Evolutionary conservation across 2,329 filamentous ascomycete genomes (phyloP).

Genomic region (Cladosporium velox): DNA sequence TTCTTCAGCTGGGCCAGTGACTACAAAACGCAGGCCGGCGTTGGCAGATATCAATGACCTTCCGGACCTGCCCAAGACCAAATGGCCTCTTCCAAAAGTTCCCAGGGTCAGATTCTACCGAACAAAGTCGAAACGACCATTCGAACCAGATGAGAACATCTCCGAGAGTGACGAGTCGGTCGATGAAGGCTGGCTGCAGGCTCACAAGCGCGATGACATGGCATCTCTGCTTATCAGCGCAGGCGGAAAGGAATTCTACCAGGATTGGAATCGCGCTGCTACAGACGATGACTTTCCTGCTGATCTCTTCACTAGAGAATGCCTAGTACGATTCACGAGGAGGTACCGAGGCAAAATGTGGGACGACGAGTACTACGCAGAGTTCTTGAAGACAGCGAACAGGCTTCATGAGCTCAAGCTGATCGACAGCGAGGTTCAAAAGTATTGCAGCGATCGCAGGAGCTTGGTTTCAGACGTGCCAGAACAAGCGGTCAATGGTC

Average conservation of each 20-base stretch:
- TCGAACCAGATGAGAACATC: constrained; percentile 42
- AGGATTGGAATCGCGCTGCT: constrained; percentile 42
- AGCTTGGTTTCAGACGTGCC: not conserved
- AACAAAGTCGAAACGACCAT: constrained; percentile 41
- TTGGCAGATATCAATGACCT: constrained; percentile 7
- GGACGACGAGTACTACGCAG: constrained; percentile 32
- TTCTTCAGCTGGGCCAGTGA: not conserved
- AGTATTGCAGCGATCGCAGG: not conserved
- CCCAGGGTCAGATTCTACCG: constrained; percentile 43
- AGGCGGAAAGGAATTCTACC: constrained; percentile 38
- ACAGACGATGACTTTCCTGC: constrained; percentile 39
- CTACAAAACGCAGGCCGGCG: not conserved
- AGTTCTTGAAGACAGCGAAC: constrained; percentile 38
- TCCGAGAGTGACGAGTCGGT: constrained; percentile 49
- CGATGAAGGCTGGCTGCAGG: constrained; percentile 41
- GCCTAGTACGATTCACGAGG: constrained; percentile 44
- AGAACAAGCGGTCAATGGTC: not conserved
- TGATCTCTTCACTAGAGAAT: constrained; percentile 40
- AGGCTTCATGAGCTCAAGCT: constrained; percentile 28
- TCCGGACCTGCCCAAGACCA: constrained; percentile 11
- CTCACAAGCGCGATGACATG: constrained; percentile 37
- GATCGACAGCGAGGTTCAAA: constrained; percentile 2
- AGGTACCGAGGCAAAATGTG: constrained; percentile 30
- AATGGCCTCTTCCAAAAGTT: constrained; percentile 40
- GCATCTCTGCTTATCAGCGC: constrained; percentile 29